phyloP scores from a whole-genome alignment of 2,329 filamentous ascomycete genomes.

The Neonectria hederae region DNA sequence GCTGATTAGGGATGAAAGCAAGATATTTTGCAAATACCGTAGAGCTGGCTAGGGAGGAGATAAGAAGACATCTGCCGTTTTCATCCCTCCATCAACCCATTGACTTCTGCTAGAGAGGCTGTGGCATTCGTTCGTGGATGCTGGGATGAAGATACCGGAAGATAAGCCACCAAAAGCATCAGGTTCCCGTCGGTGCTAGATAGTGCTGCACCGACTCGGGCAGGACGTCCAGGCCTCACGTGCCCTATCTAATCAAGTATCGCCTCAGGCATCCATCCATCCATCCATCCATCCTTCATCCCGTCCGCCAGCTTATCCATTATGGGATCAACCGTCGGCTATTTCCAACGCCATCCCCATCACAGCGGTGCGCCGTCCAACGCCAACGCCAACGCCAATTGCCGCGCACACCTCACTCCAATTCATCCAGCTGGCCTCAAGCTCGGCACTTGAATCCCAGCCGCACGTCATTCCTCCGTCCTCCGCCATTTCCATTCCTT shows the following conservation, averaged over 20 bases:
- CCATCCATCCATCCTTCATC: background rate
- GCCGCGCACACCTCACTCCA: constrained; percentile 5
- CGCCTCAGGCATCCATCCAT: background rate
- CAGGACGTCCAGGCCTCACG: background rate
- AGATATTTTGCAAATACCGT: background rate
- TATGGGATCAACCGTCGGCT: background rate
- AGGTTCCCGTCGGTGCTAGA: background rate
- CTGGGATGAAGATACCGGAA: background rate
- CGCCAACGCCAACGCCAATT: background rate
- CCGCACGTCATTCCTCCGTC: background rate
- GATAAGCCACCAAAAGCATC: background rate
- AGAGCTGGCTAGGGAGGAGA: background rate
- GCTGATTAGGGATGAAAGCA: background rate
- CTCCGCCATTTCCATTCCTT: background rate
- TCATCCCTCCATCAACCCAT: background rate
- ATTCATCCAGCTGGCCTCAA: background rate
- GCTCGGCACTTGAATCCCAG: background rate
- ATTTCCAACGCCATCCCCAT: background rate
- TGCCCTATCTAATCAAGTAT: background rate
- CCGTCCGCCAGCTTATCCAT: background rate
- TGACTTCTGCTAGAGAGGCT: background rate
- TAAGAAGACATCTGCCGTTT: background rate
- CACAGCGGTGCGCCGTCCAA: constrained; percentile 8
- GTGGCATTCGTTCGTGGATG: background rate
- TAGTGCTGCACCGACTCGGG: no score